Evolutionary conservation across 371 early-diverging fungal genomes (phyloP), one percentile per base, ranked within the genome.

Genomic region (Mucor mucedo): DNA sequence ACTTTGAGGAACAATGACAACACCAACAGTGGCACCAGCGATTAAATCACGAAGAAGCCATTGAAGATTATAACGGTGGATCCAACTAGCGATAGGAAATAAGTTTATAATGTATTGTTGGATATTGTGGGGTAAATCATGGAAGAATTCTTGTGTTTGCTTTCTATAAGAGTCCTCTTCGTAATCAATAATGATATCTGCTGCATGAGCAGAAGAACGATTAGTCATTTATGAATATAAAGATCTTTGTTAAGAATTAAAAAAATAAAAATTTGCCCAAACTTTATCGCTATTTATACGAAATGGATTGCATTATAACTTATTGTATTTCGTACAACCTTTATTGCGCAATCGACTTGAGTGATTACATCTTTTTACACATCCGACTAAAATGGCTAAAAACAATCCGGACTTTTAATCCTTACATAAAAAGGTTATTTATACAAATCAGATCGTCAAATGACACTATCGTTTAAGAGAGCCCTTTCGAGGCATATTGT

Each of bases 11-110:
- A 96, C 86, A 21, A 93, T 87, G 8, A 96, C 88, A 44, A 91
- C 76, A 21, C 93, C 95, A 21, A 95, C 91, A 5, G 96, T 95
- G 13, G 90, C 52, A 44, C 95, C 97, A 4, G 96, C 94, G 52
- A 97, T 84, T 10, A 91, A 42, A 67, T 97, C 96, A 40, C 92
- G 87, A 21, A 88, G 8, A 14, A 94, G 77, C 96, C 96, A 95
- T 10, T 64, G 41, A 13, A 76, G 49, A 72, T 93, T 91, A 75
- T 94, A 94, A 41, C 86, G 72, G 60, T 81, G 83, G 5, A 93
- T 79, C 95, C 95, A 94, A 0, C 70, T 58, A 9, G 74, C 48
- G 38, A 93, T 82, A 8, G 95, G 95, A 60, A 93, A 83, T 11
- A 87, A 63, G 38, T 71, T 59, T 10, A 72, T 55, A 30, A 73